Percentiles rank a stretch among this genome's conserved stretches.
These are phyloP conservation scores for Silene latifolia DNA, from an alignment of 148 eudicot species.

Conservation along the genomic window DNA sequence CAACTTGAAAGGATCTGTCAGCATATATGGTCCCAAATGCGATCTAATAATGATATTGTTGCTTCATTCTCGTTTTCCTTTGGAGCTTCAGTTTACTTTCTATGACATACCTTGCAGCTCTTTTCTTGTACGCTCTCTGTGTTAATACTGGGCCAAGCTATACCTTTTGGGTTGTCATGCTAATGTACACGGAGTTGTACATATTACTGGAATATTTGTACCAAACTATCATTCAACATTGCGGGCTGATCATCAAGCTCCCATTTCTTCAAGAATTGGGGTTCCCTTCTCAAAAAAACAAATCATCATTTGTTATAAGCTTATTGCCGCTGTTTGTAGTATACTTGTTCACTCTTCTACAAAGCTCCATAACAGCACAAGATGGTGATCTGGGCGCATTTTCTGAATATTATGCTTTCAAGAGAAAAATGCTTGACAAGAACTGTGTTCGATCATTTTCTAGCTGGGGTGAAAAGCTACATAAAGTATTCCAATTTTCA, in stretches of 20 bases:
- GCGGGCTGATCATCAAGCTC: conserved; percentile 65
- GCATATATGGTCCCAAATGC: conserved; percentile 92
- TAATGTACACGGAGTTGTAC: conserved; percentile 80
- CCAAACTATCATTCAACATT: conserved; percentile 92
- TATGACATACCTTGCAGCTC: conserved; percentile 86
- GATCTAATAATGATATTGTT: conserved; percentile 87
- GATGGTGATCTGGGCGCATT: conserved; percentile 78
- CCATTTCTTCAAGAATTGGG: conserved; percentile 61
- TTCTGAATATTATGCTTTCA: conserved; percentile 38
- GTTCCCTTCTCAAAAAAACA: conserved; percentile 59
- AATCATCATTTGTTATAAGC: conserved; percentile 78
- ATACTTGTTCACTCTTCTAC: conserved; percentile 87
- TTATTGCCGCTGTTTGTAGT: conserved; percentile 74
- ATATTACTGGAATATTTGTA: conserved; percentile 79
- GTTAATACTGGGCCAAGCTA: conserved; percentile 82
- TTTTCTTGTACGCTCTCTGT: conserved; percentile 91
- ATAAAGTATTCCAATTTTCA: conserved; percentile 39
- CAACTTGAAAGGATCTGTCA: conserved; percentile 67
- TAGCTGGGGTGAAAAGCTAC: conserved; percentile 47
- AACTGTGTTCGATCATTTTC: conserved; percentile 33
- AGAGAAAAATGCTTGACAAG: conserved; percentile 32
- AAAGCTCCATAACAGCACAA: conserved; percentile 90
- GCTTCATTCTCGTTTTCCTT: conserved; percentile 81
- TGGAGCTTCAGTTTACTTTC: conserved; percentile 98
- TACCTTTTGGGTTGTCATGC: conserved; percentile 85